Conservation (phyloP, 352 stramenopile species). For the Phytophthora tentaculata region DNA sequence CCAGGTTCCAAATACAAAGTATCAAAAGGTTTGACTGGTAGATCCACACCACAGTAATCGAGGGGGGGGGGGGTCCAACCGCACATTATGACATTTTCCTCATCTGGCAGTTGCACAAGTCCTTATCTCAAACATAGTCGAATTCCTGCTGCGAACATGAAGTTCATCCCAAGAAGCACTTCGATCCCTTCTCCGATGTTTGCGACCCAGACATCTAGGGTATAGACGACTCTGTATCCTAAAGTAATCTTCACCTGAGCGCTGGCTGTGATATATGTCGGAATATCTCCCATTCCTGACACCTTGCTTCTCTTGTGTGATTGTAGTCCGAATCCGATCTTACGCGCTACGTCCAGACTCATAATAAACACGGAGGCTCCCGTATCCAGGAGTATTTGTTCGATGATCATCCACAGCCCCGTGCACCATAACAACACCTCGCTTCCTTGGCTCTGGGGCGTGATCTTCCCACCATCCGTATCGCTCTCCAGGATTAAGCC, state of each 20-base stretch:
- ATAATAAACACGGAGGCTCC: slow-evolving; percentile 30
- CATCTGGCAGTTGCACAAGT: background rate
- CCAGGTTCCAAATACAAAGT: background rate
- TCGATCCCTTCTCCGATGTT: slow-evolving; percentile 33
- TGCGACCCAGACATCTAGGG: slow-evolving; percentile 13
- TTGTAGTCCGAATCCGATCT: slow-evolving; percentile 21
- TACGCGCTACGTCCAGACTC: slow-evolving; percentile 30
- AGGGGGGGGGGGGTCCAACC: background rate
- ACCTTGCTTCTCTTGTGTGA: background rate
- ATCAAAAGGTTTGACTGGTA: background rate
- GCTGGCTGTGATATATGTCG: slow-evolving; percentile 21
- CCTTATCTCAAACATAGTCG: background rate
- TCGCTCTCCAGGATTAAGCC: slow-evolving; percentile 3
- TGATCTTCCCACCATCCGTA: slow-evolving; percentile 20
- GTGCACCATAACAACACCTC: slow-evolving; percentile 3
- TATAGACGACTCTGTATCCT: slow-evolving; percentile 22
- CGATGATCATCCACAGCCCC: slow-evolving; percentile 24
- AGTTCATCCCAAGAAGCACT: background rate
- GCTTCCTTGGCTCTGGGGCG: background rate
- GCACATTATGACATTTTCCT: background rate
- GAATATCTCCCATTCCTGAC: slow-evolving; percentile 17
- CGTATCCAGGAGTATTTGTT: slow-evolving; percentile 18
- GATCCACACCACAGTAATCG: background rate
- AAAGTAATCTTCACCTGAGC: slow-evolving; percentile 35
- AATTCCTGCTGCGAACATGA: background rate